Conservation (phyloP, 192 early-diverging fungal genomes). For the Coemansia sp. region DNA sequence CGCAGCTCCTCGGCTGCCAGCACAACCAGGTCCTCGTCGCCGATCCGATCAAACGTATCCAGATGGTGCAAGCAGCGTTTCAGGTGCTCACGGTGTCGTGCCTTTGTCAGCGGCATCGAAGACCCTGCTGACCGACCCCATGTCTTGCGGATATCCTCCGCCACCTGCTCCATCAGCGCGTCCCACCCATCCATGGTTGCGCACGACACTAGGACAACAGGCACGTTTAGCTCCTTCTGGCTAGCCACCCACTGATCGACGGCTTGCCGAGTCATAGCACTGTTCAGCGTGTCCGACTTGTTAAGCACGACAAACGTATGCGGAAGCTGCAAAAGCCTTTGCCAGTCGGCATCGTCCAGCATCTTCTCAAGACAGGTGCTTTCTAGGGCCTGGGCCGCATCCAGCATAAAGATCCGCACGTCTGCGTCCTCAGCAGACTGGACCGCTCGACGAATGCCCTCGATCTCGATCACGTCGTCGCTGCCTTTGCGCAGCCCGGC, state of each 20-base stretch:
- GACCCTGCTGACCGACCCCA: constrained; percentile 23
- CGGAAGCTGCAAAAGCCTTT: constrained; percentile 17
- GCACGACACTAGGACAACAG: constrained; percentile 28
- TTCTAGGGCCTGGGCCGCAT: constrained; percentile 11
- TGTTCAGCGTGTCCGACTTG: constrained; percentile 56
- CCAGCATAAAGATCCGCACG: constrained; percentile 66
- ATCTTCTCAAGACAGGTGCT: background rate
- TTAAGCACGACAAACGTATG: constrained; percentile 66
- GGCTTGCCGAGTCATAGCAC: background rate
- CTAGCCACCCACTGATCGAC: background rate
- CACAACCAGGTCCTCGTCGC: constrained; percentile 53
- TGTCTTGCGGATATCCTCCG: constrained; percentile 18
- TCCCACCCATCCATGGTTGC: constrained; percentile 25
- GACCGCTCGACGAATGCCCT: constrained; percentile 54
- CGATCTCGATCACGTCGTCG: background rate
- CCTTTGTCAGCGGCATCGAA: constrained; percentile 64
- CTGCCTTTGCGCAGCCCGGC: constrained; percentile 57
- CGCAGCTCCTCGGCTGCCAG: constrained; percentile 75
- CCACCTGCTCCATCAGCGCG: constrained; percentile 25
- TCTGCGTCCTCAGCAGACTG: constrained; percentile 57
- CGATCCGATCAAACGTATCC: constrained; percentile 34
- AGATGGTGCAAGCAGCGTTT: constrained; percentile 56
- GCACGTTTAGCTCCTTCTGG: background rate
- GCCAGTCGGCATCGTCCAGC: constrained; percentile 16
- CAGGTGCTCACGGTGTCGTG: constrained; percentile 66